Evolutionary conservation across 2,329 filamentous ascomycete species (phyloP), one percentile per base, ranked within the genome.

Genomic region (Lecanicillium sp.): DNA sequence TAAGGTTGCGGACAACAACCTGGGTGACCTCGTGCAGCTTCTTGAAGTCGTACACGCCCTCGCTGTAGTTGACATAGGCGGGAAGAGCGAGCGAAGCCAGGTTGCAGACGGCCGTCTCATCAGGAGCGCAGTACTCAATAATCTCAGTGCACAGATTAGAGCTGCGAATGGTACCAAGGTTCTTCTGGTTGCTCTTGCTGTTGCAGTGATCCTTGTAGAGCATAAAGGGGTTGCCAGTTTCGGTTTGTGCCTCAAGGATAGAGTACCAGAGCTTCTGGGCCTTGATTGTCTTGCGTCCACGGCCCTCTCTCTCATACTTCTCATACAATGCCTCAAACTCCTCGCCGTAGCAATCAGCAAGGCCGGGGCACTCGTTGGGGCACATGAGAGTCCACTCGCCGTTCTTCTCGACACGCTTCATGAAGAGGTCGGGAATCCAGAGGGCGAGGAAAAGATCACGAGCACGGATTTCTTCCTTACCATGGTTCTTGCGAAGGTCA

Each of bases 111-210:
- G 92, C 92, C 36, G 98, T 92, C 75, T 98, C 92, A 64, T 98
- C 92, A 27, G 92, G 90, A 27, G 92, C 87, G 48, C 75, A 94
- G 73, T 95, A 98, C 71, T 98, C 92, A 48, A 98, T 78, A 53
- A 98, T 98, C 67, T 98, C 92, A 36, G 90, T 96, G 80, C 92
- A 98, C 35, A 98, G 75, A 65, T 98, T 98, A 57, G 92, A 98
- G 74, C 87, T 95, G 64, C 88, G 88, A 54, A 98, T 98, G 46
- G 89, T 95, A 49, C 92, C 92, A 22, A 98, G 75, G 68, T 98
- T 98, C 83, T 98, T 96, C 72, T 98, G 92, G 78, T 98, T 98
- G 75, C 89, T 95, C 83, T 98, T 98, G 63, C 80, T 80, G 78
- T 98, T 98, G 79, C 85, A 90, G 56, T 82, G 77, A 67, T 98